Percentiles rank a stretch among this genome's conserved stretches.
These are phyloP conservation scores for Metschnikowia koreensis DNA, from an alignment of 805 yeast species.

Conservation along the genomic window DNA sequence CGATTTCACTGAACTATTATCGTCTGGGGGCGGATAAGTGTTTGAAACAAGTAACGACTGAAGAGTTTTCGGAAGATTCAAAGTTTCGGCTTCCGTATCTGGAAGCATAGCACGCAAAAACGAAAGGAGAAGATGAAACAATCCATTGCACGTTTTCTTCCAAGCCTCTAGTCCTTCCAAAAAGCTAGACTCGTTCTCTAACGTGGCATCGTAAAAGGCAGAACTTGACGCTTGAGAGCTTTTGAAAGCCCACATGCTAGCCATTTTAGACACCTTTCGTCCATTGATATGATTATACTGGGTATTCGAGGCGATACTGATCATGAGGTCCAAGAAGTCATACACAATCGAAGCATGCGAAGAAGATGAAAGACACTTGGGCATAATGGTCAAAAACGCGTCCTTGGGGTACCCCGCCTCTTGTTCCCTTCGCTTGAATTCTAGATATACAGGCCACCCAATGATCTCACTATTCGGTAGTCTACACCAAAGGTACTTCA, in stretches of 20 bases:
- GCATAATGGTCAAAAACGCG: slow-evolving; percentile 80
- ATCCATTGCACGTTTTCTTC: slow-evolving; percentile 81
- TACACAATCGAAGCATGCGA: slow-evolving; percentile 88
- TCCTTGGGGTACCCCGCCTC: slow-evolving; percentile 65
- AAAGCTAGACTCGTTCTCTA: slow-evolving; percentile 40
- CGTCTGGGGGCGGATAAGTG: slow-evolving; percentile 57
- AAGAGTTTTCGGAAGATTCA: slow-evolving; percentile 62
- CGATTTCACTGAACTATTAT: slow-evolving; percentile 33
- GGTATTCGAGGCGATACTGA: slow-evolving; percentile 74
- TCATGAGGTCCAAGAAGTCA: slow-evolving; percentile 79
- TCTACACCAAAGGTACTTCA: slow-evolving; percentile 86
- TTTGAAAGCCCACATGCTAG: slow-evolving; percentile 84
- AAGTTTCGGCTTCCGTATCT: slow-evolving; percentile 55
- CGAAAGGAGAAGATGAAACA: slow-evolving; percentile 74
- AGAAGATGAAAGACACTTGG: slow-evolving; percentile 76
- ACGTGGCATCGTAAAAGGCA: slow-evolving; percentile 39
- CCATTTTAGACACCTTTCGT: slow-evolving; percentile 73
- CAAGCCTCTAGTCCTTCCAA: slow-evolving; percentile 72
- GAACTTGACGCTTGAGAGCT: slow-evolving; percentile 21
- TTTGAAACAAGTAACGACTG: slow-evolving; percentile 63
- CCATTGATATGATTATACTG: slow-evolving; percentile 77
- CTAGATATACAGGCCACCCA: slow-evolving; percentile 81
- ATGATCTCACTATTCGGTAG: slow-evolving; percentile 75
- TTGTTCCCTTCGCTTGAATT: slow-evolving; percentile 62
- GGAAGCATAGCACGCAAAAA: slow-evolving; percentile 79